These are phyloP conservation scores for Saturnispora silvae DNA, from an alignment of 805 yeast species.

Conservation along the genomic window DNA sequence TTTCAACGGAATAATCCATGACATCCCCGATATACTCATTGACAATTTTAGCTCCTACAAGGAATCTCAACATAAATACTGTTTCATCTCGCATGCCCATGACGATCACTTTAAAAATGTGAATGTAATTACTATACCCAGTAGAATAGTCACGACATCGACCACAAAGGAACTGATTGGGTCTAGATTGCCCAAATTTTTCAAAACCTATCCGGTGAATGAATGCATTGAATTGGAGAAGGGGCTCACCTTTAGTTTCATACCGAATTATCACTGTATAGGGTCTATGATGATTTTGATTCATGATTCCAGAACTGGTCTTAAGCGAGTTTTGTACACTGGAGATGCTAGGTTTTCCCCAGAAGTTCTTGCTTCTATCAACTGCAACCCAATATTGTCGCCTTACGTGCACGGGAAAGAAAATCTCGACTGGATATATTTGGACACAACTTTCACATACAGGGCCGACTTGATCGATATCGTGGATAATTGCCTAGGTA, in stretches of 20 bases:
- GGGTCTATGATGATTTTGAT: constrained; percentile 15
- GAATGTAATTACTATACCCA: neutral
- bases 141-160: constrained; percentile 1
- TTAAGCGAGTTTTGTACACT: constrained; percentile 9
- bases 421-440: constrained; percentile 10
- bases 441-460: constrained; percentile 17
- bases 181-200: neutral
- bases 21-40: constrained; percentile 9
- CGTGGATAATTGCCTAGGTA: constrained; percentile 10
- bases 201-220: neutral
- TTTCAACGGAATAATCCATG: constrained; percentile 11
- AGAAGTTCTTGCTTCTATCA: constrained; percentile 6
- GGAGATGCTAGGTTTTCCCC: constrained; percentile 16
- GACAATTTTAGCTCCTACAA: constrained; percentile 11
- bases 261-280: constrained; percentile 16
- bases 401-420: constrained; percentile 7
- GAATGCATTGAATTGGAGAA: constrained; percentile 3
- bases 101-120: constrained; percentile 12
- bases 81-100: constrained; percentile 16
- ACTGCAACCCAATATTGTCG: constrained; percentile 3
- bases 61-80: constrained; percentile 4
- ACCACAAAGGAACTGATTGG: constrained; percentile 5
- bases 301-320: neutral
- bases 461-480: constrained; percentile 10
- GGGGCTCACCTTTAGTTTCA: constrained; percentile 9